Evolutionary conservation across 2,329 filamentous ascomycete species (phyloP).

Genomic region (Fusarium denticulatum): DNA sequence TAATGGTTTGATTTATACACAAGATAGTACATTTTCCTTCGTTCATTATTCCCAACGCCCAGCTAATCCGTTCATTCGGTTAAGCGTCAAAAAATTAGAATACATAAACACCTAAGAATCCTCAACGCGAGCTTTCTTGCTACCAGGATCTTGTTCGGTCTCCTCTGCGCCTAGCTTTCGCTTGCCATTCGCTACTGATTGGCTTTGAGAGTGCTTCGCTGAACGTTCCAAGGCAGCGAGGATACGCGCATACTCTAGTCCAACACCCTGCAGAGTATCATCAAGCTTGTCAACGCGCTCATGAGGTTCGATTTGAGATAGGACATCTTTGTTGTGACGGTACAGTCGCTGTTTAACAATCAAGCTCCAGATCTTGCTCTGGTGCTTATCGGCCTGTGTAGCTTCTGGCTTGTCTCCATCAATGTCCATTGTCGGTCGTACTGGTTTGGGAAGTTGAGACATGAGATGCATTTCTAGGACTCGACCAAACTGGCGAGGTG

Average conservation of each 20-base stretch:
- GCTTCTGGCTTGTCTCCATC: constrained; percentile 55
- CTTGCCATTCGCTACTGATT: constrained; percentile 52
- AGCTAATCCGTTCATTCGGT: constrained; percentile 3
- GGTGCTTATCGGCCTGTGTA: constrained; percentile 66
- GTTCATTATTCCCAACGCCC: constrained; percentile 24
- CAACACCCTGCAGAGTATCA: constrained; percentile 73
- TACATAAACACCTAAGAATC: constrained; percentile 36
- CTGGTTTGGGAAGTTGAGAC: constrained; percentile 64
- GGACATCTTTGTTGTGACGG: constrained; percentile 75
- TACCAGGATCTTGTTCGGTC: constrained; percentile 47
- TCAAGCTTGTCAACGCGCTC: constrained; percentile 80
- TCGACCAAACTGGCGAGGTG: constrained; percentile 78
- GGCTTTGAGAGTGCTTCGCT: constrained; percentile 40
- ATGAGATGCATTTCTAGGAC: constrained; percentile 80
- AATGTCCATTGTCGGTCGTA: constrained; percentile 62
- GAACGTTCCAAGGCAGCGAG: constrained; percentile 60
- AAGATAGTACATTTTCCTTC: constrained; percentile 27
- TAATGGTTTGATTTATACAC: constrained; percentile 30
- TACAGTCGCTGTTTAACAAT: constrained; percentile 82
- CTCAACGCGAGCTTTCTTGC: constrained; percentile 59
- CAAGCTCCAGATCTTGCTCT: constrained; percentile 77
- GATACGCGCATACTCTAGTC: constrained; percentile 77
- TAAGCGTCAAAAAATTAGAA: not conserved
- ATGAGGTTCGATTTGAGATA: constrained; percentile 73
- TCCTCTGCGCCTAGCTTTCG: constrained; percentile 54